phyloP scores from a whole-genome alignment of 1,284 basidiomycete genomes.

The Cystobasidium slooffiae region DNA sequence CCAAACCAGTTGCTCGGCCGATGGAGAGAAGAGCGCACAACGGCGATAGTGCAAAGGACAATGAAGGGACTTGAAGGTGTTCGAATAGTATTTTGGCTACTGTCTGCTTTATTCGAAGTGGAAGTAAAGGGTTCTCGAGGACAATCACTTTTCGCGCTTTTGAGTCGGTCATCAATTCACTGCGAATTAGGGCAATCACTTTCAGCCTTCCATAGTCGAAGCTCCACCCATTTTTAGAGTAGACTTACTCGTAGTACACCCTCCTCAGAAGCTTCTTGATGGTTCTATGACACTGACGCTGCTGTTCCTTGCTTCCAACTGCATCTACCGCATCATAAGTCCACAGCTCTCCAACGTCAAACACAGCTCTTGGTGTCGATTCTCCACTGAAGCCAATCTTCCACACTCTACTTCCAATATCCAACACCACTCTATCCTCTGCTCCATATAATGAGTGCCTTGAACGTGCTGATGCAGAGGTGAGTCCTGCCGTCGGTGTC shows the following conservation, averaged over 20 bases:
- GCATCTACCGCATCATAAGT: constrained; percentile 21
- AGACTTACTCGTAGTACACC: constrained; percentile 80
- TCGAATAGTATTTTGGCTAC: constrained; percentile 86
- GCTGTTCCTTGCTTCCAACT: constrained; percentile 43
- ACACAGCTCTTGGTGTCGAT: constrained; percentile 76
- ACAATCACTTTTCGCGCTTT: constrained; percentile 91
- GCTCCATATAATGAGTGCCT: constrained; percentile 73
- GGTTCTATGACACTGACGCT: constrained; percentile 61
- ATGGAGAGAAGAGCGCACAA: constrained; percentile 80
- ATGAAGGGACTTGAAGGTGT: constrained; percentile 86
- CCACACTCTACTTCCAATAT: constrained; percentile 81
- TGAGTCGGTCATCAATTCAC: constrained; percentile 87
- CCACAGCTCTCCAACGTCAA: constrained; percentile 55
- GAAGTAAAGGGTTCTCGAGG: constrained; percentile 84
- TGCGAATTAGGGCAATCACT: constrained; percentile 1
- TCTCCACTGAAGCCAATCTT: constrained; percentile 89
- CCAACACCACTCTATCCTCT: constrained; percentile 81
- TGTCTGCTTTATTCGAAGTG: constrained; percentile 81
- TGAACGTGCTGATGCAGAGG: constrained; percentile 27
- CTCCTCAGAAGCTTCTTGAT: constrained; percentile 71
- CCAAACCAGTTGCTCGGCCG: constrained; percentile 87
- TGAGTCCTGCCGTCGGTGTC: constrained; percentile 10
- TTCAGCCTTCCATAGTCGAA: not conserved
- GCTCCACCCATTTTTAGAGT: not conserved
- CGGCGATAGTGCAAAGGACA: constrained; percentile 88